A percentile compares a stretch with the other conserved stretches of the same genome.
Conservation (phyloP, 2,329 filamentous ascomycete species). For the Trichophyton verrucosum region DNA sequence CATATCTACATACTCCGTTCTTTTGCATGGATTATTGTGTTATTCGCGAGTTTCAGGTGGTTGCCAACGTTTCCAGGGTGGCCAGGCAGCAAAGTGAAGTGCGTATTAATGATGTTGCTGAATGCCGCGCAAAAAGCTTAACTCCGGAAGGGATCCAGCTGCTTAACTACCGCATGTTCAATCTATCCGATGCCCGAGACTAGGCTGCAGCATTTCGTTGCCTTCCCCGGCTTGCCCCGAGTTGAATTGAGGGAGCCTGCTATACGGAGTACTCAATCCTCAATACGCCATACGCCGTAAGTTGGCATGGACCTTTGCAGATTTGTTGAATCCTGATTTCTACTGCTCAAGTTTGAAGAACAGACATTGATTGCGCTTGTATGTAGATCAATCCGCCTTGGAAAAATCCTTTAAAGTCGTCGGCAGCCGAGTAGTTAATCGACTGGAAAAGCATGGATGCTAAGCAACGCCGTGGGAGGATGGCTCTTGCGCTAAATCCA, state of each 20-base stretch:
- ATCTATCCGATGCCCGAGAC: background rate
- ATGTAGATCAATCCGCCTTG: background rate
- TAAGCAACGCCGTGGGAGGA: background rate
- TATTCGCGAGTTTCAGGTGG: background rate
- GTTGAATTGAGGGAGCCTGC: too few species aligned
- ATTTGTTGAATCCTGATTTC: too few species aligned
- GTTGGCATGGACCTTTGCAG: too few species aligned
- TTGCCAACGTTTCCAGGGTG: background rate
- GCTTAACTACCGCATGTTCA: background rate
- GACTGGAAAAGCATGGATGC: background rate
- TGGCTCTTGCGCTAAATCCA: conserved; percentile 1
- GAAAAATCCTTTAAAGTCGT: background rate
- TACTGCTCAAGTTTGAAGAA: too few species aligned
- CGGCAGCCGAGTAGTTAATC: background rate
- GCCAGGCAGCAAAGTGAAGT: background rate
- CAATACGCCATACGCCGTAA: too few species aligned
- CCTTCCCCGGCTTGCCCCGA: background rate
- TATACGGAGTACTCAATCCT: too few species aligned
- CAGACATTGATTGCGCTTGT: background rate
- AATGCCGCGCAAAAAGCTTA: background rate
- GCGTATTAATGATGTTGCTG: background rate
- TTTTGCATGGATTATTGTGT: background rate
- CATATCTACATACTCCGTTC: background rate
- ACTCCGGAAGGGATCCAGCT: background rate
- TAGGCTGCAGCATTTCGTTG: background rate